These are phyloP conservation scores for Aspergillus carbonarius DNA, from an alignment of 2,329 filamentous ascomycete species.

Conservation along the genomic window DNA sequence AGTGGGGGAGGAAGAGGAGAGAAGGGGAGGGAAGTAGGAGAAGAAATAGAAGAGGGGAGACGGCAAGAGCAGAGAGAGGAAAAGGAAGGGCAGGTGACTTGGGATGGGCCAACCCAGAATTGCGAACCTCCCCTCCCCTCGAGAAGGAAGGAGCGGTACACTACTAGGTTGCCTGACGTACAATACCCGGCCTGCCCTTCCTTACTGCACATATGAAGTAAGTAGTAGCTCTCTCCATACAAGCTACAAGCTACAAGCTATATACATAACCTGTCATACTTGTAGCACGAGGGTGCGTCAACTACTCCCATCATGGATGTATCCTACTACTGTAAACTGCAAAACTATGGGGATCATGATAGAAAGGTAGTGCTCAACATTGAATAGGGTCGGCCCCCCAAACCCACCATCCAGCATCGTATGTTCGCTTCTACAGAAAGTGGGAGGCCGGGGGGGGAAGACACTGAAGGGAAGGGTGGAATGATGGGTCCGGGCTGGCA, in stretches of 20 bases:
- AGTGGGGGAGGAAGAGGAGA: neutral
- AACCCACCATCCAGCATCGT: neutral
- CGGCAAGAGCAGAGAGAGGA: neutral
- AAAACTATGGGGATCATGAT: neutral
- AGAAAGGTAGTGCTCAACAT: neutral
- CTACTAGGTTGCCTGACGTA: neutral
- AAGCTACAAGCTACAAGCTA: too few relatives aligned
- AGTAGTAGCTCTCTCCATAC: too few relatives aligned
- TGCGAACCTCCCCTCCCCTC: neutral
- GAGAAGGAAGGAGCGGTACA: neutral
- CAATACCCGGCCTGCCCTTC: neutral
- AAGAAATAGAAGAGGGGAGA: neutral
- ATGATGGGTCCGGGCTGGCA: neutral
- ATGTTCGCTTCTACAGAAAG: neutral
- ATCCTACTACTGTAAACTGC: neutral
- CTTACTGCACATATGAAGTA: neutral
- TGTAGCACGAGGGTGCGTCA: too few relatives aligned
- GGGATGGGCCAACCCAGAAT: conserved; percentile 15
- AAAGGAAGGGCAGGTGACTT: conserved; percentile 32
- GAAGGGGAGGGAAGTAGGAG: conserved; percentile 8
- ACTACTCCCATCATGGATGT: too few relatives aligned
- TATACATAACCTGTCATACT: neutral
- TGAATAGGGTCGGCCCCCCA: neutral
- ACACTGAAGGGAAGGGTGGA: neutral
- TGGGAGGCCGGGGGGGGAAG: neutral